Percentiles rank a stretch among this genome's conserved stretches.
Conservation (phyloP, 805 yeast species). For the Saccharomycopsis guyanensis region DNA sequence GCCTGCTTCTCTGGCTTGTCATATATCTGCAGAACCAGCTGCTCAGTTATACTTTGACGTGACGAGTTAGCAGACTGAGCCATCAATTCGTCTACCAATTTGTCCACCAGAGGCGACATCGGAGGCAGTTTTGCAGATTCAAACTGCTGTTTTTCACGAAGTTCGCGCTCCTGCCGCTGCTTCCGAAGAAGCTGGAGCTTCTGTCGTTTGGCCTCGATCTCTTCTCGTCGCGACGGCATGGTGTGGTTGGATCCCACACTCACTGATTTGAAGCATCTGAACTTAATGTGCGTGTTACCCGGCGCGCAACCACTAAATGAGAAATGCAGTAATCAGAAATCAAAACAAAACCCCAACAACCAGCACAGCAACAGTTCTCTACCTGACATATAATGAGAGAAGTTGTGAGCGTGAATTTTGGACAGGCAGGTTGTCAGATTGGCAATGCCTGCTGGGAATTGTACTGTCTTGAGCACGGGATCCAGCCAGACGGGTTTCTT, state of each 20-base stretch:
- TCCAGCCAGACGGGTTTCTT: constrained; percentile 86
- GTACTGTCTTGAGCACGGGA: constrained; percentile 95
- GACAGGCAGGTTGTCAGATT: constrained; percentile 93
- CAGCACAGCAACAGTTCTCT: no score
- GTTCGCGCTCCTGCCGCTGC: constrained; percentile 16
- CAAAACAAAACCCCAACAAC: no score
- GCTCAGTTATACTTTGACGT: background rate
- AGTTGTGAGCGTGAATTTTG: constrained; percentile 26
- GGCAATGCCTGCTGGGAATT: constrained; percentile 99
- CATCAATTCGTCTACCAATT: constrained; percentile 13
- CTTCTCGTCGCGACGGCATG: constrained; percentile 18
- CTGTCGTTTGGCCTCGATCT: constrained; percentile 20
- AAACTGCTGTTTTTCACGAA: background rate
- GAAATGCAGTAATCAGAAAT: no score
- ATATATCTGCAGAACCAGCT: background rate
- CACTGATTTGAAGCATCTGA: no score
- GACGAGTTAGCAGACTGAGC: background rate
- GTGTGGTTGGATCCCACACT: no score
- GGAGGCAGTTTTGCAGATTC: background rate
- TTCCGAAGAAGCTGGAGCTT: constrained; percentile 16
- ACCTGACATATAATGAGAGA: constrained; percentile 19
- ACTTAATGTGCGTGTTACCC: no score
- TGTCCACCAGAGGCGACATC: constrained; percentile 6
- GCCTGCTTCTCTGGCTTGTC: background rate
- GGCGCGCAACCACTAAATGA: no score